These are phyloP conservation scores for Penicillium sumatraense DNA, from an alignment of 2,329 filamentous ascomycete genomes.

Conservation along the genomic window DNA sequence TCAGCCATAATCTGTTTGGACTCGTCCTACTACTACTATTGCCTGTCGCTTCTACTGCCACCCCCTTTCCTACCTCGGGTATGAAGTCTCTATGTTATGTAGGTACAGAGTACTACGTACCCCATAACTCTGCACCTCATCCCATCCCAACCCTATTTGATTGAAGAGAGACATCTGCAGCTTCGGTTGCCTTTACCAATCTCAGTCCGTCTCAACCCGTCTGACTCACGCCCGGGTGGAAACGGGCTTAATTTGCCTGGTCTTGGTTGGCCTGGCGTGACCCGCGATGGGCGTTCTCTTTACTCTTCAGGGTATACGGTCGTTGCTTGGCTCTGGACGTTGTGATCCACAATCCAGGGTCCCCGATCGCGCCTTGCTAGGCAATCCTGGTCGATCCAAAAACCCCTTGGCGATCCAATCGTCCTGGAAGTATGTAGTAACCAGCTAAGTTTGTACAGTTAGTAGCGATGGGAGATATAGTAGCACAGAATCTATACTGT, in stretches of 20 bases:
- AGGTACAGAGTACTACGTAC: neutral
- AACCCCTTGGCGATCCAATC: slow-evolving; percentile 8
- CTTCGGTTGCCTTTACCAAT: slow-evolving; percentile 28
- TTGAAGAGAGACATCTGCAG: slow-evolving; percentile 3
- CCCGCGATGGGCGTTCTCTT: slow-evolving; percentile 16
- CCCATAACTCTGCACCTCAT: too few species aligned
- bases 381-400: slow-evolving; percentile 19
- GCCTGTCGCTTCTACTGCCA: too few species aligned
- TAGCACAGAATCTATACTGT: too few species aligned
- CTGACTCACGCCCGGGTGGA: slow-evolving; percentile 24
- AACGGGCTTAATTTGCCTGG: slow-evolving; percentile 19
- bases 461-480: neutral
- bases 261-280: slow-evolving; percentile 3
- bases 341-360: slow-evolving; percentile 26
- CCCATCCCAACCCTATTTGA: neutral
- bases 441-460: neutral
- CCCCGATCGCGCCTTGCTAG: slow-evolving; percentile 22
- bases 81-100: neutral
- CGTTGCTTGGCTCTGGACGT: slow-evolving; percentile 19
- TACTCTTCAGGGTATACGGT: slow-evolving; percentile 25
- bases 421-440: neutral
- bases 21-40: neutral
- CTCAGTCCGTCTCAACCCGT: slow-evolving; percentile 14
- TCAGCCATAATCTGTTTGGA: neutral
- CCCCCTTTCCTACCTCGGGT: too few species aligned